phyloP scores from a whole-genome alignment of 164 flowering plant species.

The Brasenia schreberi region DNA sequence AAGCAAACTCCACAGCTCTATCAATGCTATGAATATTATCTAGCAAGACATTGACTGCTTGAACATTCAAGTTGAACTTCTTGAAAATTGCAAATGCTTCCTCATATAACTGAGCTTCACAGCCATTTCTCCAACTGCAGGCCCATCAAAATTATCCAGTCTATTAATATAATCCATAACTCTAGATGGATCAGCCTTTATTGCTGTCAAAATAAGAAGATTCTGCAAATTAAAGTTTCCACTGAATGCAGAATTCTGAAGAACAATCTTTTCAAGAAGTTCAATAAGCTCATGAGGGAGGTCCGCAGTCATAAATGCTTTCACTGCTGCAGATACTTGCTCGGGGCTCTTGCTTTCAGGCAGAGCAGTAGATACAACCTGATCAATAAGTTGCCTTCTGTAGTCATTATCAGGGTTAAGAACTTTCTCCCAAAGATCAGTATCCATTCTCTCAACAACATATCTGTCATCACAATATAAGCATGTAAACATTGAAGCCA shows the following conservation, averaged over 20 bases:
- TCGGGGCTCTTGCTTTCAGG: slow-evolving; percentile 99
- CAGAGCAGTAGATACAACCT: slow-evolving; percentile 98
- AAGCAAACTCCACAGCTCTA: slow-evolving; percentile 97
- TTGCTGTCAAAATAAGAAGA: slow-evolving; percentile 81
- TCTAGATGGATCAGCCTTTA: slow-evolving; percentile 90
- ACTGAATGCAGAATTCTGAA: slow-evolving; percentile 98
- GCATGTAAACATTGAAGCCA: not conserved
- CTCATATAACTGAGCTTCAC: slow-evolving; percentile 94
- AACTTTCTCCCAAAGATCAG: slow-evolving; percentile 94
- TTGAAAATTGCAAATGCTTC: slow-evolving; percentile 96
- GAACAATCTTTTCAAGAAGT: slow-evolving; percentile 97
- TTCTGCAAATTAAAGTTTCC: slow-evolving; percentile 97
- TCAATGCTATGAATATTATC: slow-evolving; percentile 85
- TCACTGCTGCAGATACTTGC: slow-evolving; percentile 98
- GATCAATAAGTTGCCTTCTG: slow-evolving; percentile 94
- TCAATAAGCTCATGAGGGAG: slow-evolving; percentile 98
- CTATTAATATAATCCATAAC: slow-evolving; percentile 97
- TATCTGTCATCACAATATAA: slow-evolving; percentile 33
- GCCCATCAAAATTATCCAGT: slow-evolving; percentile 98
- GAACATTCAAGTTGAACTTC: slow-evolving; percentile 96
- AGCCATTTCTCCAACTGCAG: slow-evolving; percentile 98
- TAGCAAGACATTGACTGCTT: slow-evolving; percentile 90
- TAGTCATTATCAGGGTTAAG: slow-evolving; percentile 86
- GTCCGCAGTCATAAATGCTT: slow-evolving; percentile 99
- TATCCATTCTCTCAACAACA: slow-evolving; percentile 99